Base-by-base conservation (phyloP, 495 filamentous ascomycete genomes). In the Penicillium turbatum region DNA sequence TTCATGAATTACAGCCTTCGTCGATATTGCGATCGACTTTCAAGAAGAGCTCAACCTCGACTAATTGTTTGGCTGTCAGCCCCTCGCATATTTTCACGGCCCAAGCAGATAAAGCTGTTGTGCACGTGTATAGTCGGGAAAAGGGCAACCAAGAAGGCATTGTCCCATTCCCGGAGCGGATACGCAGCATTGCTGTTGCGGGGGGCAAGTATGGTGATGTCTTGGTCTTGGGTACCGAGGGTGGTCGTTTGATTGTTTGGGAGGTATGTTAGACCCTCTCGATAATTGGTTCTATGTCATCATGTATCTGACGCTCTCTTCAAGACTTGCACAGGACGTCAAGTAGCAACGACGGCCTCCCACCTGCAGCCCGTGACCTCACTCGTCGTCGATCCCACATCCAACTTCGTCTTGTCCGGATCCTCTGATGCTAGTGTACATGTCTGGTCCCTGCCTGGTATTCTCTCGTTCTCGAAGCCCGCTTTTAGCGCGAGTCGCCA, bases 381-480 rank as follows among this genome's bases (percentile, higher is more conserved):
- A 57, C 78, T 96, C 26, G 85, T 83, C 17, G 79, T 85, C 30
- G 82, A 86, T 61, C 81, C 84, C 32, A 87, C 82, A 39, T 84
- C 83, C 39, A 87, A 84, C 58, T 88, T 93, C 67, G 74, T 97
- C 45, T 77, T 96, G 21, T 92, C 91, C 2, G 93, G 89, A 35
- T 96, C 92, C 8, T 76, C 86, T 54, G 93, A 97, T 66, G 89
- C 92, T 12, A 90, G 86, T 61, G 79, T 96, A 45, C 86, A 95
- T 68, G 83, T 96, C 48, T 97, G 93, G 93, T 90, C 89, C 6
- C 61, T 97, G 16, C 74, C 84, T 2, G 73, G 78, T 31, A 77
- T 98, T 8, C 76, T 97, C 7, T 86, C 83, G 5, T 86, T 86
- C 63, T 73, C 81, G 3, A 70, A 72, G 48, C 59, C 72, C 55